phyloP scores from a whole-genome alignment of 2,329 filamentous ascomycete species.

The Exserohilum rostratum region DNA sequence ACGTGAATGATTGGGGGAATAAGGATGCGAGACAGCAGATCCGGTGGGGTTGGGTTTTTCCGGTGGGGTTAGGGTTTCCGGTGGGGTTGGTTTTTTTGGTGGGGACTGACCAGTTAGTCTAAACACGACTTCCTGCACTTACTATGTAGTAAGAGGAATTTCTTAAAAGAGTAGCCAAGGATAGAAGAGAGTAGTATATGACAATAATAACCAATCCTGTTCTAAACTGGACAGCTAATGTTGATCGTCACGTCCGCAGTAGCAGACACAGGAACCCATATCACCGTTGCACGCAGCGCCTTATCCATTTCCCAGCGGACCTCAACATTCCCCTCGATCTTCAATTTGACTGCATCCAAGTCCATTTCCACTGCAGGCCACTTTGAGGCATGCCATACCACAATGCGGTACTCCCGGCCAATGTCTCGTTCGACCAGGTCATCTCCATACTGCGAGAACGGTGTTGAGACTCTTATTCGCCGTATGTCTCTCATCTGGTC shows the following conservation, averaged over 20 bases:
- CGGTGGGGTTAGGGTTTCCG: too few species aligned
- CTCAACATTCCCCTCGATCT: neutral
- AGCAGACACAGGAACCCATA: neutral
- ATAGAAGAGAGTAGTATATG: too few species aligned
- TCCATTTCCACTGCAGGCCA: neutral
- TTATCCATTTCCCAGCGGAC: neutral
- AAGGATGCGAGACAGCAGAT: too few species aligned
- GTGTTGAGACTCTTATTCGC: neutral
- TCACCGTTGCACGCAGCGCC: neutral
- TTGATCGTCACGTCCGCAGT: neutral
- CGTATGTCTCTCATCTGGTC: neutral
- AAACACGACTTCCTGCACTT: too few species aligned
- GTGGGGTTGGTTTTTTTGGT: too few species aligned
- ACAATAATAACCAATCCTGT: neutral
- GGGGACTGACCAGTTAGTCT: too few species aligned
- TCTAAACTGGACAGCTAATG: neutral
- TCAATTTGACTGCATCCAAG: neutral
- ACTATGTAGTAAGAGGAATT: too few species aligned
- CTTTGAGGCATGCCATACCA: neutral
- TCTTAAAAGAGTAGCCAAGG: too few species aligned
- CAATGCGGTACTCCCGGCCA: neutral
- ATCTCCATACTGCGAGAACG: neutral
- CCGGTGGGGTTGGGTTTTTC: too few species aligned
- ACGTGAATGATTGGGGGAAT: too few species aligned
- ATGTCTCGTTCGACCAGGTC: neutral